Percentiles rank a stretch among this genome's conserved stretches.
Evolutionary conservation across 2,329 filamentous ascomycete genomes (phyloP).

Genomic region (Fusarium anthophilum): DNA sequence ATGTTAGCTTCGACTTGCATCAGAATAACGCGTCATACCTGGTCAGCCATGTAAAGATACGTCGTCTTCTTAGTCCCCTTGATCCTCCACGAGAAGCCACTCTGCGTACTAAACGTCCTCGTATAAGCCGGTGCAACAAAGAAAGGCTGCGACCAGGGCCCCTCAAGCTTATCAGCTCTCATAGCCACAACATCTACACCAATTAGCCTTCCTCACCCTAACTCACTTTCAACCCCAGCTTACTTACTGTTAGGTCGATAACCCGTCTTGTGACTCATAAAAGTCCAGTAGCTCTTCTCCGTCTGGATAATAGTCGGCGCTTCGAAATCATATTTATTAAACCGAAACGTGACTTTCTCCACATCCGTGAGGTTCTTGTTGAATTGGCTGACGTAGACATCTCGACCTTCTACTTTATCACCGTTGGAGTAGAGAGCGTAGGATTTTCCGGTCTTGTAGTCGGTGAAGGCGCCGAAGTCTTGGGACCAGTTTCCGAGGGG

Average conservation of each 20-base stretch:
- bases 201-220: not conserved
- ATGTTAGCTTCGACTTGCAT: not conserved
- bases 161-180: constrained; percentile 57
- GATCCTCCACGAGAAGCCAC: constrained; percentile 59
- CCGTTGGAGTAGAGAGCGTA: constrained; percentile 70
- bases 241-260: constrained; percentile 65
- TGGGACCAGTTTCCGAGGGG: constrained; percentile 71
- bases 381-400: constrained; percentile 65
- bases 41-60: constrained; percentile 59
- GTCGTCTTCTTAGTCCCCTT: constrained; percentile 57
- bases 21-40: constrained; percentile 23
- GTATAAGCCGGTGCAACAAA: constrained; percentile 60
- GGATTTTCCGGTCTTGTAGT: constrained; percentile 64
- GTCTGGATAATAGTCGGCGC: constrained; percentile 69
- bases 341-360: constrained; percentile 62
- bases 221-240: accelerated
- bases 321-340: constrained; percentile 68
- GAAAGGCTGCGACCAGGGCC: constrained; percentile 63
- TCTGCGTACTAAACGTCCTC: constrained; percentile 62
- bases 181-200: constrained; percentile 60
- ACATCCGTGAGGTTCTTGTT: constrained; percentile 62
- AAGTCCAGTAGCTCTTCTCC: constrained; percentile 65
- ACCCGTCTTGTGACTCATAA: constrained; percentile 72
- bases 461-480: constrained; percentile 69
- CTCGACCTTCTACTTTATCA: constrained; percentile 62